These are phyloP conservation scores for Populus davidiana DNA, from an alignment of 345 rosid genomes.

Conservation along the genomic window DNA sequence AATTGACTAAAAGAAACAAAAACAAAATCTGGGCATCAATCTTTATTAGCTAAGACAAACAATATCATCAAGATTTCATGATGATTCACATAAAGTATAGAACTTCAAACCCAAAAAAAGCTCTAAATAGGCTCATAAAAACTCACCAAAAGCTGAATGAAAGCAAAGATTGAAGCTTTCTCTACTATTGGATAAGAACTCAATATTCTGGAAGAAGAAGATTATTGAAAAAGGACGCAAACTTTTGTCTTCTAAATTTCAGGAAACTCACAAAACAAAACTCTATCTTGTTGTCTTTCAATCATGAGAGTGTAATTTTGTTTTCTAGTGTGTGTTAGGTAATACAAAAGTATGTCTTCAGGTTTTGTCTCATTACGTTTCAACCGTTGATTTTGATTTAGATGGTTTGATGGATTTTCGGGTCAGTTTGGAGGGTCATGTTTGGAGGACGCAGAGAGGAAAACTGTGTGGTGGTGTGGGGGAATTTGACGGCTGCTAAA, in stretches of 20 bases:
- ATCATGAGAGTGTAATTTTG: neutral
- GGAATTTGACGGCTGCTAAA: constrained; percentile 5
- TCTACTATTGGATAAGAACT: constrained; percentile 14
- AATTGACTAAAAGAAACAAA: neutral
- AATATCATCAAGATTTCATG: neutral
- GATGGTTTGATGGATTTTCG: neutral
- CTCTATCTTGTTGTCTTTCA: neutral
- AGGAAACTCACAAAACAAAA: neutral
- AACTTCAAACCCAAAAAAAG: neutral
- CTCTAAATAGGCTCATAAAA: neutral
- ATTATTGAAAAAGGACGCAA: constrained; percentile 4
- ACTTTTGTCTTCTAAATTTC: constrained; percentile 13
- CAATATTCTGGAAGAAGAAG: neutral
- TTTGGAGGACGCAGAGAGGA: neutral
- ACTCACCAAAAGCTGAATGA: constrained; percentile 12
- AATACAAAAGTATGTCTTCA: neutral
- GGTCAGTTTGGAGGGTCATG: constrained; percentile 3
- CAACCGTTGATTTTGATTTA: neutral
- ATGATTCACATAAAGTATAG: neutral
- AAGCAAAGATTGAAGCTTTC: constrained; percentile 1
- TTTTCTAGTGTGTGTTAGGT: neutral
- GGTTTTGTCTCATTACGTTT: neutral
- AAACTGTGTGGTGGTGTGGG: neutral
- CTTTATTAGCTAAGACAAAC: neutral
- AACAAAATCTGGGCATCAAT: neutral